Conservation (phyloP, 2,329 filamentous ascomycete genomes). For the Fusarium compactum region DNA sequence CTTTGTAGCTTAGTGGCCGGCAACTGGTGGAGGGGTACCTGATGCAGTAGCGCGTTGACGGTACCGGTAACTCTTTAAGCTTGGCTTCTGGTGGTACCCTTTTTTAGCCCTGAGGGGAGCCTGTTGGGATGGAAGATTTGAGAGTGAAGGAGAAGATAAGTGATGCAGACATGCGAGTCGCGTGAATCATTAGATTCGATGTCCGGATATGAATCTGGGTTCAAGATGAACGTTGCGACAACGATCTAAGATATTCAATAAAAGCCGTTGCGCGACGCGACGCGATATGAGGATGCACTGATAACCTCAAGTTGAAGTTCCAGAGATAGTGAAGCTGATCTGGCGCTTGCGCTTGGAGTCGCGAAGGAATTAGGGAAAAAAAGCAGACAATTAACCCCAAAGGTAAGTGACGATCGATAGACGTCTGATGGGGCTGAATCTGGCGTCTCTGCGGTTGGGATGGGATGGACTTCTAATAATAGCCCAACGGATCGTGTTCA, state of each 20-base stretch:
- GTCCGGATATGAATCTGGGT: neutral
- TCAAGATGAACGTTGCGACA: slow-evolving; percentile 22
- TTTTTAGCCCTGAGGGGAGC: slow-evolving; percentile 36
- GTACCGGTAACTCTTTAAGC: slow-evolving; percentile 30
- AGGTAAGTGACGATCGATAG: slow-evolving; percentile 28
- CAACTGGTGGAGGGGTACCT: slow-evolving; percentile 36
- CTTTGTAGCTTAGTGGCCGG: slow-evolving; percentile 39
- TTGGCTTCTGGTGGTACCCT: slow-evolving; percentile 26
- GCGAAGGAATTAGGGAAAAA: slow-evolving; percentile 7
- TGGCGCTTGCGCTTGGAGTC: slow-evolving; percentile 25
- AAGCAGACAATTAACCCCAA: slow-evolving; percentile 12
- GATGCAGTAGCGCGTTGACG: slow-evolving; percentile 33
- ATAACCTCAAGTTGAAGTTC: neutral
- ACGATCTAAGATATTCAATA: neutral
- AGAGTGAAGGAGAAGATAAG: slow-evolving; percentile 12
- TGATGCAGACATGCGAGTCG: slow-evolving; percentile 32
- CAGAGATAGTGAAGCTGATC: neutral
- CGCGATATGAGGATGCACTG: slow-evolving; percentile 13
- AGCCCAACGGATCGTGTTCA: slow-evolving; percentile 49
- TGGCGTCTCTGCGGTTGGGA: slow-evolving; percentile 46
- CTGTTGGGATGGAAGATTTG: slow-evolving; percentile 10
- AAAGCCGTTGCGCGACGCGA: slow-evolving; percentile 34
- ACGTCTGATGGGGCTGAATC: slow-evolving; percentile 49
- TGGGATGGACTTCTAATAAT: slow-evolving; percentile 48
- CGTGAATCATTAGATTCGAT: slow-evolving; percentile 18